Evolutionary conservation across 2,329 filamentous ascomycete genomes (phyloP), one percentile per base, ranked within the genome.

Genomic region (Ophiostoma perfectum): DNA sequence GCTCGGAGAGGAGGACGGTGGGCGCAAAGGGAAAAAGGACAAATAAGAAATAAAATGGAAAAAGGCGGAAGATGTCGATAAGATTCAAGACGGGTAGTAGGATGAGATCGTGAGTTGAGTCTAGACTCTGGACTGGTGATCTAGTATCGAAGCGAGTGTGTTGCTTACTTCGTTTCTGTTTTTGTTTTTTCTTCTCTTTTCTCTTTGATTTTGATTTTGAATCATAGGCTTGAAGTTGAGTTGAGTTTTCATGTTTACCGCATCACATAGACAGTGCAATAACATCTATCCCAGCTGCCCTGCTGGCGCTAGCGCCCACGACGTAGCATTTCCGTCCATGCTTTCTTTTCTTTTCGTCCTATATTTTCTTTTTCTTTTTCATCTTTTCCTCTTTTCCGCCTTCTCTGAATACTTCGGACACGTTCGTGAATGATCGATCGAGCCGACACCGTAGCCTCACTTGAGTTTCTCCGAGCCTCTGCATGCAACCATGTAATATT

Each of bases 21-120:
- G n/a, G 27, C 11, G 49, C 14, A 11, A 55, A 27, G n/a, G 16
- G 16, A 4, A 36, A 55, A 55, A 55, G 49, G 8, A 55, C 49
- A 55, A 55, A 55, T 55, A 55, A 55, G 18, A 55, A 55, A 27
- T 27, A 11, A 55, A 55, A 55, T 55, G n/a, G 49, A 55, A 55
- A 55, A 55, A 55, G 27, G 27, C 27, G 27, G 27, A 27, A 1
- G 27, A 27, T 27, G 27, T 27, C 27, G 27, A 27, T 27, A 2
- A 27, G 27, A 27, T 27, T 27, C 27, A 27, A 27, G 27, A 27
- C 27, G 27, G 27, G 49, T 55, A 4, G n/a, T 16, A 55, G 7
- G n/a, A 11, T n/a, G 7, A 27, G 49, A 8, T 49, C 18, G 12
- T 16, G 7, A 5, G 47, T 49, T 7, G 42, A 45, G 42, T 45